Evolutionary conservation across 2,329 filamentous ascomycete species (phyloP), one percentile per base, ranked within the genome.

Genomic region (Curvularia verruculosa): DNA sequence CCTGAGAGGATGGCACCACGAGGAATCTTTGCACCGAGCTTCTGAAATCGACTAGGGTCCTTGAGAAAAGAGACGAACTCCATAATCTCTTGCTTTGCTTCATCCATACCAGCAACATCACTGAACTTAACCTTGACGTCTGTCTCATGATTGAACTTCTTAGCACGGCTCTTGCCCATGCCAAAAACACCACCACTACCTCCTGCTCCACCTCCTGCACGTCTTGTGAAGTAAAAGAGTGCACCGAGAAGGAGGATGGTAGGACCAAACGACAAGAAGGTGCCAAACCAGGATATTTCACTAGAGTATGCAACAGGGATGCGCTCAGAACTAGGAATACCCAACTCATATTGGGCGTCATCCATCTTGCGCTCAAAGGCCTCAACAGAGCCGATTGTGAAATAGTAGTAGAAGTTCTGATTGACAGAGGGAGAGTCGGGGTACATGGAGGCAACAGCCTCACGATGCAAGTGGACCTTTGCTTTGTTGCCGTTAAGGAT

Each of bases 31-130:
- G 95, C 95, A 69, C 95, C 95, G 18, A 99, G 86, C 77, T 90
- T 91, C 80, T 96, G 89, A 79, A 96, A 99, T 64, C 90, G 88
- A 69, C 92, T 90, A 0, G 95, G 95, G 70, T 95, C 90, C 82
- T 97, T 94, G 61, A 99, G 80, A 83, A 99, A 99, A 75, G 90
- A 93, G 66, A 99, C 95, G 70, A 99, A 99, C 78, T 99, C 95
- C 92, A 98, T 97, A 67, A 99, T 99, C 79, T 99, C 95, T 54
- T 88, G 83, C 84, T 99, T 99, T 55, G 95, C 95, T 79, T 99
- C 95, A 75, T 99, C 95, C 88, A 98, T 94, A 66, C 95, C 95
- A 40, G 95, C 95, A 41, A 99, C 95, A 75, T 99, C 95, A 45
- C 91, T 83, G 75, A 99, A 99, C 78, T 97, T 98, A 77, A 96